Conservation (phyloP, 257 asterid genomes). For the Asclepias syriaca region DNA sequence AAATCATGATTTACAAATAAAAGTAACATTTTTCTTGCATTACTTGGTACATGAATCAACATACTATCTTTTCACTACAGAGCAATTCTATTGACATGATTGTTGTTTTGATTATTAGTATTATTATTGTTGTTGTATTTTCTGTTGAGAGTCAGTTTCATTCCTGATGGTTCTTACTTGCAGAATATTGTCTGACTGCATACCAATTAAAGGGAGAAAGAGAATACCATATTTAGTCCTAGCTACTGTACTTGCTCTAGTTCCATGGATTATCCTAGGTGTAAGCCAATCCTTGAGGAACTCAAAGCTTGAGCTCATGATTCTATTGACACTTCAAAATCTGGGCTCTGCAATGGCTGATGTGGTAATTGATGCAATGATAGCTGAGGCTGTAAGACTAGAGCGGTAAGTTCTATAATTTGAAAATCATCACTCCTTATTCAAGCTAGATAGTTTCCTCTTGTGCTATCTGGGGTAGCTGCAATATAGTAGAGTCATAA, state of each 20-base stretch:
- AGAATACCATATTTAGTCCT: conserved; percentile 78
- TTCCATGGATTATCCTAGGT: conserved; percentile 83
- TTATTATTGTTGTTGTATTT: neutral
- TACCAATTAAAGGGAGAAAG: conserved; percentile 85
- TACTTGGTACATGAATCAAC: neutral
- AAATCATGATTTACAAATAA: neutral
- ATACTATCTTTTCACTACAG: neutral
- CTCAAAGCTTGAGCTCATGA: conserved; percentile 59
- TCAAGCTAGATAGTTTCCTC: conserved; percentile 2
- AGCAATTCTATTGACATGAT: neutral
- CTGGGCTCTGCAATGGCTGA: conserved; percentile 99
- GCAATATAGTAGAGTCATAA: neutral
- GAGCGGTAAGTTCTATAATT: conserved; percentile 63
- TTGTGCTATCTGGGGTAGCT: neutral
- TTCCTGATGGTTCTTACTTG: conserved; percentile 16
- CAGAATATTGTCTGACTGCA: conserved; percentile 87
- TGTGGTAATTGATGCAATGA: conserved; percentile 97
- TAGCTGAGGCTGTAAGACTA: conserved; percentile 87
- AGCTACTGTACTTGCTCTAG: conserved; percentile 69
- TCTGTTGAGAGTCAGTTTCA: neutral
- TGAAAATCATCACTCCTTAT: neutral
- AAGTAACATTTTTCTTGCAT: neutral
- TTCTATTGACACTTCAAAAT: conserved; percentile 79
- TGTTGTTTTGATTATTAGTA: neutral
- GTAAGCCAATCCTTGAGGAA: conserved; percentile 47